A percentile compares a stretch with the other conserved stretches of the same genome.
Evolutionary conservation across 768 basidiomycete species (phyloP).

Genomic region (Tubosaeta sp.): DNA sequence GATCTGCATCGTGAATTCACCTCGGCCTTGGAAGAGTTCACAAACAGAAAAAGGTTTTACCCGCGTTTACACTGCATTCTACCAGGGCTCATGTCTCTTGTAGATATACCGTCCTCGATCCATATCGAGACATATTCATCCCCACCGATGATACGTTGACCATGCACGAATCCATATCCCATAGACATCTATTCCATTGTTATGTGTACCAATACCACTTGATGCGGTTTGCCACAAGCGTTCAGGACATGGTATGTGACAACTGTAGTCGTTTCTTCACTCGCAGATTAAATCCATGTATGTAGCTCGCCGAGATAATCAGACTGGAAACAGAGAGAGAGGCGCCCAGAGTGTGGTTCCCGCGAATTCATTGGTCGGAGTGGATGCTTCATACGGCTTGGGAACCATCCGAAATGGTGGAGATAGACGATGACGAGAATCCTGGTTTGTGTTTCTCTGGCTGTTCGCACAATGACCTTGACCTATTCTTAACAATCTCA

Average conservation of each 20-base stretch:
- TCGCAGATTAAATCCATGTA: neutral
- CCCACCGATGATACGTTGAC: conserved; percentile 24
- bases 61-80: neutral
- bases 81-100: conserved; percentile 17
- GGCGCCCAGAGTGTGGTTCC: conserved; percentile 53
- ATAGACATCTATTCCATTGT: conserved; percentile 69
- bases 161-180: conserved; percentile 47
- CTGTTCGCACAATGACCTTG: neutral
- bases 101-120: conserved; percentile 50
- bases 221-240: conserved; percentile 34
- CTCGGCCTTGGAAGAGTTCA: conserved; percentile 42
- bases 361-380: conserved; percentile 31
- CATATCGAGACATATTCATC: conserved; percentile 53
- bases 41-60: conserved; percentile 45
- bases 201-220: conserved; percentile 65
- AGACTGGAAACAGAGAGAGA: conserved; percentile 46
- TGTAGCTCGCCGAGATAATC: conserved; percentile 55
- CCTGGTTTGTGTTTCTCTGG: conserved; percentile 37
- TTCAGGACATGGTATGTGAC: conserved; percentile 33
- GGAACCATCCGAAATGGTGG: conserved; percentile 42
- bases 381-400: conserved; percentile 43
- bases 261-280: neutral
- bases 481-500: neutral
- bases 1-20: conserved; percentile 36
- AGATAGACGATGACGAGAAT: conserved; percentile 63